phyloP scores from a whole-genome alignment of 352 stramenopile species.

The Phytophthora megakarya region DNA sequence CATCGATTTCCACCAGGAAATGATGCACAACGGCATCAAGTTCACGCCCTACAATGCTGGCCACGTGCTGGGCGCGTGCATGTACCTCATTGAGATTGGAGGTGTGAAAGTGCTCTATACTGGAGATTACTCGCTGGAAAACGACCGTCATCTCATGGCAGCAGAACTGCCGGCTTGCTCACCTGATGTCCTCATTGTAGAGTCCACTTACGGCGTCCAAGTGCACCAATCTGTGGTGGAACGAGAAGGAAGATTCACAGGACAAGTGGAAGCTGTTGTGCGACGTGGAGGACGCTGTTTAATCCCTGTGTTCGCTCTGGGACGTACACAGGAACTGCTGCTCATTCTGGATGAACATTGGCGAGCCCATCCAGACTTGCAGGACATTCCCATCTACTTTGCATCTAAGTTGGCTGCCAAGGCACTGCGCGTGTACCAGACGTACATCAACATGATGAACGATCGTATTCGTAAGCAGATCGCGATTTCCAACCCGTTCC shows the following conservation, averaged over 20 bases:
- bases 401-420: slow-evolving; percentile 96
- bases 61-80: slow-evolving; percentile 98
- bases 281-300: slow-evolving; percentile 96
- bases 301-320: slow-evolving; percentile 98
- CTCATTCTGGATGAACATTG: slow-evolving; percentile 99
- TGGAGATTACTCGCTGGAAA: slow-evolving; percentile 98
- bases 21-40: slow-evolving; percentile 97
- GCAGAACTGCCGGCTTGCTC: slow-evolving; percentile 82
- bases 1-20: slow-evolving; percentile 98
- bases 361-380: slow-evolving; percentile 92
- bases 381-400: slow-evolving; percentile 99
- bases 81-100: slow-evolving; percentile 99
- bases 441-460: slow-evolving; percentile 99
- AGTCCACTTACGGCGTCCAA: slow-evolving; percentile 98
- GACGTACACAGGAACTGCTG: slow-evolving; percentile 98
- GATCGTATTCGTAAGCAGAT: slow-evolving; percentile 96
- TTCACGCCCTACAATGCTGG: slow-evolving; percentile 99
- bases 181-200: slow-evolving; percentile 99
- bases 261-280: slow-evolving; percentile 96
- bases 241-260: slow-evolving; percentile 96
- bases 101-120: slow-evolving; percentile 98
- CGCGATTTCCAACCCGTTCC: slow-evolving; percentile 97
- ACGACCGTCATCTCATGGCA: slow-evolving; percentile 98
- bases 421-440: slow-evolving; percentile 98
- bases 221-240: slow-evolving; percentile 96